A percentile compares a stretch with the other conserved stretches of the same genome.
phyloP scores from a whole-genome alignment of 208 protist genomes.

The Trypanosoma avium region DNA sequence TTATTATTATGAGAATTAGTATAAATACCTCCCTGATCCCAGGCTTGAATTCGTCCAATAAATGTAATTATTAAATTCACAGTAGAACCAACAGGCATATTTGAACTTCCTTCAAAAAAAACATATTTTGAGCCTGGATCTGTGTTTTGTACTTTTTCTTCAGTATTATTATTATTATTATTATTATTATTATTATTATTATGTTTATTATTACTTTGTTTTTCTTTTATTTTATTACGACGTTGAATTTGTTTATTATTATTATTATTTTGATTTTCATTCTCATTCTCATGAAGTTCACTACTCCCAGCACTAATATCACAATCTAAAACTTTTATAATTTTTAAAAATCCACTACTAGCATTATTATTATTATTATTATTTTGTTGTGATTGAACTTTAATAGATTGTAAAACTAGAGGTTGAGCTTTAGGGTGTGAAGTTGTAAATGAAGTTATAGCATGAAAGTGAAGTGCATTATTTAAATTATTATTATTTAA shows the following conservation, averaged over 20 bases:
- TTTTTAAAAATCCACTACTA: constrained; percentile 25
- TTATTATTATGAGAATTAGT: no score
- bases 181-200: no score
- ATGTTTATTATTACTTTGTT: background rate
- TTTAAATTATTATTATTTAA: no score
- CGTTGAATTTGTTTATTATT: background rate
- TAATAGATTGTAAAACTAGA: constrained; percentile 41
- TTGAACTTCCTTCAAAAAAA: constrained; percentile 38
- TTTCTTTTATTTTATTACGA: constrained; percentile 4
- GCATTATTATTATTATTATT: no score
- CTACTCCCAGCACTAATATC: constrained; percentile 12
- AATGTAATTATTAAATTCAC: constrained; percentile 59
- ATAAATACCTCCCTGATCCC: constrained; percentile 65
- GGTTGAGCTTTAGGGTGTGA: constrained; percentile 30
- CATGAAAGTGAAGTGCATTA: constrained; percentile 66
- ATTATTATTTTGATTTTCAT: background rate
- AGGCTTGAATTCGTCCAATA: constrained; percentile 44
- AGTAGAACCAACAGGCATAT: constrained; percentile 32
- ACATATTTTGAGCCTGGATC: constrained; percentile 54
- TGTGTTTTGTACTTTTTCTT: background rate
- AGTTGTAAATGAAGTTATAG: constrained; percentile 27
- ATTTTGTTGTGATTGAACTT: constrained; percentile 29
- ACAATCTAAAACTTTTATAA: constrained; percentile 45
- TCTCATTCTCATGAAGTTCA: background rate
- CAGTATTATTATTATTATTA: no score